Percentiles rank a stretch among this genome's conserved stretches.
Conservation (phyloP, 2,329 filamentous ascomycete species). For the Penicillium sp. region DNA sequence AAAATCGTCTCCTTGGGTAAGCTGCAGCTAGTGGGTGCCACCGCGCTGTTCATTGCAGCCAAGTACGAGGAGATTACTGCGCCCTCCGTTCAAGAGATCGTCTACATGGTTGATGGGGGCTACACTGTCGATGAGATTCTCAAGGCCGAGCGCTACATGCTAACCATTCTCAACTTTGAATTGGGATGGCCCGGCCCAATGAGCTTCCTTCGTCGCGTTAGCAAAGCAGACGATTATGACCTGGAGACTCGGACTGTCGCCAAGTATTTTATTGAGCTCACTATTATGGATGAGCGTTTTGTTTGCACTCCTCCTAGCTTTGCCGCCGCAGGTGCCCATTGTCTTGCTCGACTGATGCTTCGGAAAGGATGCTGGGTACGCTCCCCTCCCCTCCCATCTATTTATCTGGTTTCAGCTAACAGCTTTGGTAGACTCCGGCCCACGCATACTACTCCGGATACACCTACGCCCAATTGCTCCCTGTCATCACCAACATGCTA, state of each 20-base stretch:
- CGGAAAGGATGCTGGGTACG: conserved; percentile 92
- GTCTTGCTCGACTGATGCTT: conserved; percentile 82
- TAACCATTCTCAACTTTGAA: conserved; percentile 93
- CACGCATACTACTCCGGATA: conserved; percentile 95
- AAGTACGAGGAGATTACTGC: conserved; percentile 99
- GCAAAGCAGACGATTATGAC: conserved; percentile 98
- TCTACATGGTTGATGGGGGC: conserved; percentile 95
- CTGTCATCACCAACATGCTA: conserved; percentile 73
- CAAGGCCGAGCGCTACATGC: conserved; percentile 97
- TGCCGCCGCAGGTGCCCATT: conserved; percentile 87
- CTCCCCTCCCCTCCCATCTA: conserved; percentile 17
- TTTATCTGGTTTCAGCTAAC: conserved; percentile 19
- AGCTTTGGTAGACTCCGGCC: conserved; percentile 62
- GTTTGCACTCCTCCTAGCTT: conserved; percentile 89
- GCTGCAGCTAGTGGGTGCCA: conserved; percentile 92
- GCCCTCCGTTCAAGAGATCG: conserved; percentile 89
- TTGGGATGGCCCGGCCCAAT: conserved; percentile 98
- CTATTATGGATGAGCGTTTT: conserved; percentile 97
- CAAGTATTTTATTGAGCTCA: conserved; percentile 97
- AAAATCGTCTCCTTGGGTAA: conserved; percentile 96
- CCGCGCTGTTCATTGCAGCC: conserved; percentile 90
- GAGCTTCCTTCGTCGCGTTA: conserved; percentile 95
- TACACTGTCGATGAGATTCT: conserved; percentile 90
- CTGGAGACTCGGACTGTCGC: conserved; percentile 91
- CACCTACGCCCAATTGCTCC: conserved; percentile 79